Evolutionary conservation across 768 basidiomycete species (phyloP).

Genomic region (Galerina sulciceps): DNA sequence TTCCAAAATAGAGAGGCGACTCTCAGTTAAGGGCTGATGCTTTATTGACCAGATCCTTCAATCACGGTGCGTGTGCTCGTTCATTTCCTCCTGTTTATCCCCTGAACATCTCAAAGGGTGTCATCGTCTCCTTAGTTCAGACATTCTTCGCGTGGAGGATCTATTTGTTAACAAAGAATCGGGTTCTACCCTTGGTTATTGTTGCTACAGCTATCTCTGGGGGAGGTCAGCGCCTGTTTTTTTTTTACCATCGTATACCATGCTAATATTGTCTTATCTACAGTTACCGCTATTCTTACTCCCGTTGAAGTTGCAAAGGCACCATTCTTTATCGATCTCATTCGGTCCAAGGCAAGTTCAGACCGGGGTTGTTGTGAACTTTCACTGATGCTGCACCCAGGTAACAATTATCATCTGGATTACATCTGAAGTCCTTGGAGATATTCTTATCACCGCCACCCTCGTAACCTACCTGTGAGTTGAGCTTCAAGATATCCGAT

Average conservation of each 20-base stretch:
- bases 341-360: conserved; percentile 23
- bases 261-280: neutral
- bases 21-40: neutral
- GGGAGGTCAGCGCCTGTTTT: conserved; percentile 16
- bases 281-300: conserved; percentile 28
- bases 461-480: conserved; percentile 46
- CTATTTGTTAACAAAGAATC: conserved; percentile 25
- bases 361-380: neutral
- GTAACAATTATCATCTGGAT: conserved; percentile 42
- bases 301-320: conserved; percentile 22
- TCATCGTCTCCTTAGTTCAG: conserved; percentile 47
- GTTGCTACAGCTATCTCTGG: conserved; percentile 17
- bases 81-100: neutral
- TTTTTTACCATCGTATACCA: neutral
- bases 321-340: conserved; percentile 25
- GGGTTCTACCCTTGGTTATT: conserved; percentile 15
- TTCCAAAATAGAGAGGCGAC: neutral
- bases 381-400: neutral
- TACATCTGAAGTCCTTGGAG: conserved; percentile 41
- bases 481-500: conserved; percentile 1
- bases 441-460: conserved; percentile 44
- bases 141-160: conserved; percentile 47
- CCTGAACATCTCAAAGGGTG: conserved; percentile 31
- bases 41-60: conserved; percentile 38
- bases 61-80: conserved; percentile 36